Evolutionary conservation across 1,284 basidiomycete genomes (phyloP), one percentile per base, ranked within the genome.

Genomic region (Singerocomus inundabilis): DNA sequence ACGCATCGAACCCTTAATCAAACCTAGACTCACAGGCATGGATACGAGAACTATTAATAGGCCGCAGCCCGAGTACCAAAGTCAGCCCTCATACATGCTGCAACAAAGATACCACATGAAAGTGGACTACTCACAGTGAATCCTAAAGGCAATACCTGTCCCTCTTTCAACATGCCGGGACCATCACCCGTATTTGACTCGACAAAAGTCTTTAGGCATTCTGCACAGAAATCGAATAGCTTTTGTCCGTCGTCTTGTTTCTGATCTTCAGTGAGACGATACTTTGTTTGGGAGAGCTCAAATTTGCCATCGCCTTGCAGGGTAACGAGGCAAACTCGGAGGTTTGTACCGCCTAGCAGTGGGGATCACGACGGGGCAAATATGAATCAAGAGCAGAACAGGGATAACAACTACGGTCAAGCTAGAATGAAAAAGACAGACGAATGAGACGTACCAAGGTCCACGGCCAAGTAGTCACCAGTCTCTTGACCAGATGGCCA

Each of bases 261-360:
- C 72, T 99, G 96, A 64, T 98, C 97, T 65, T 99, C 96, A 2
- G 92, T 89, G 47, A 99, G 81, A 51, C 94, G 88, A 72, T 98
- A 98, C 73, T 99, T 99, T 46, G 93, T 90, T 59, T 99, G 96
- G 0, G 93, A 96, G 63, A 99, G 91, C 72, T 98, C 94, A 70
- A 98, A 99, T 75, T 96, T 93, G 55, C 96, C 94, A 8, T 85
- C 78, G 24, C 96, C 96, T 61, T 91, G 84, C 13, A 99, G 78
- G 18, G 87, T 90, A 48, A 99, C 96, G 52, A 98, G 88, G 72
- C 96, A 99, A 46, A 98, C 96, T 47, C 96, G 93, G 32, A 99
- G 80, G 68, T 99, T 99, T 41, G 97, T 99, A 43, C 94, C 94
- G 55, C 88, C 88, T 89, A 47, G 18, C 11, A 29, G 45, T 10